Evolutionary conservation across 768 basidiomycete genomes (phyloP).

Genomic region (Panaeolus papilionaceus): DNA sequence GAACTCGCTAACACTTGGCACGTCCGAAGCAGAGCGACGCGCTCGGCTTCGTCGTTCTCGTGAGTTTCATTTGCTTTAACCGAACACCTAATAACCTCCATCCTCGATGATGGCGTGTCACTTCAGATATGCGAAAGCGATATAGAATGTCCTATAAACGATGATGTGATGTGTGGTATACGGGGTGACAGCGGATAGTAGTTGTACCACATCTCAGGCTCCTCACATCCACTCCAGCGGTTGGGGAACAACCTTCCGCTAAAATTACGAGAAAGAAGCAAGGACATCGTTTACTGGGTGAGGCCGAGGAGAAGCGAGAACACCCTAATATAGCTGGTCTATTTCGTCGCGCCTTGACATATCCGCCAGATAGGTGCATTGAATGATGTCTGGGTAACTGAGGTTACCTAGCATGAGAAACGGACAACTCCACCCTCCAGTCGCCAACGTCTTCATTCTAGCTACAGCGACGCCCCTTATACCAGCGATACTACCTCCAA

Average conservation of each 20-base stretch:
- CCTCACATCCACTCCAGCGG: neutral
- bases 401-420: too few species aligned
- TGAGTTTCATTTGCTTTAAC: neutral
- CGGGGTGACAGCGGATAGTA: neutral
- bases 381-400: neutral
- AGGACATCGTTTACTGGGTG: neutral
- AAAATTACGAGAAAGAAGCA: neutral
- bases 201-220: neutral
- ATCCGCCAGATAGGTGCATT: neutral
- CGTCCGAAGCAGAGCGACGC: neutral
- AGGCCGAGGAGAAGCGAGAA: conserved; percentile 1
- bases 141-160: neutral
- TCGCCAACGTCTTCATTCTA: neutral
- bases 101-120: neutral
- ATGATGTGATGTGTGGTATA: neutral
- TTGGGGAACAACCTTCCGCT: neutral
- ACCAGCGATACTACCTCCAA: neutral
- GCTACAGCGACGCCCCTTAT: neutral
- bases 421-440: too few species aligned
- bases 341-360: neutral
- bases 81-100: neutral
- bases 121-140: neutral
- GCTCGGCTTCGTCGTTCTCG: neutral
- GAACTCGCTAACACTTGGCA: neutral
- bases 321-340: neutral